Base-by-base conservation (phyloP, 2,329 filamentous ascomycete genomes). In the Juglanconis sp. region DNA sequence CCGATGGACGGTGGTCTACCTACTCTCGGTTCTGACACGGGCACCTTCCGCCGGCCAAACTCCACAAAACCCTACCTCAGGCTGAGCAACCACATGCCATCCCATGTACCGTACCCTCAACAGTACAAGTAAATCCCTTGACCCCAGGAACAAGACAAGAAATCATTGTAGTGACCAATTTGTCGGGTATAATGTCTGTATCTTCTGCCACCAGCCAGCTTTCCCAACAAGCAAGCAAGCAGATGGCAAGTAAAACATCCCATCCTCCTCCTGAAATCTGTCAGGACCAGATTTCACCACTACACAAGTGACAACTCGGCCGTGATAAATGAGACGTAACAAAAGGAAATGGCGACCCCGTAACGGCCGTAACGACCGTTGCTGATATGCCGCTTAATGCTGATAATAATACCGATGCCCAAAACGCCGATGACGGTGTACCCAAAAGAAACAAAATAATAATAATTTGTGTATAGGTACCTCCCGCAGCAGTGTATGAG, bases 131-230 rank as follows among this genome's bases (percentile, higher is more conserved):
- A 36, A 40, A 15, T 42, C 56, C 13, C 40, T 35, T 7, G 38
- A 53, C 36, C 47, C 50, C 50, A 31, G 24, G 50, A 53, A 58
- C 11, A 38, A 49, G 47, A 24, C 24, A 24, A 42, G 4, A 42
- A 7, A 42, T 42, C 38, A 53, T 32, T 50, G 31, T 56, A 46
- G 34, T 51, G 52, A 44, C 54, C 51, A n/a, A 56, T 32, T 46
- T 36, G 57, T 56, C 57, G 57, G 57, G 57, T 60, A 60, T 60
- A 60, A 56, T 56, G 46, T 60, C 47, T 55, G 46, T 60, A 51
- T 56, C 51, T 60, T 60, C 38, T 38, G 49, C 48, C 54, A 31
- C 42, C 51, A 56, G 57, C 52, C 55, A 50, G 50, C 38, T 42
- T 11, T 42, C 4, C 17, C 51, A 46, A 31, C 36, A 42, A 11